Percentiles rank a stretch among this genome's conserved stretches.
These are phyloP conservation scores for Aspergillus cejpii DNA, from an alignment of 2,329 filamentous ascomycete genomes.

Conservation along the genomic window DNA sequence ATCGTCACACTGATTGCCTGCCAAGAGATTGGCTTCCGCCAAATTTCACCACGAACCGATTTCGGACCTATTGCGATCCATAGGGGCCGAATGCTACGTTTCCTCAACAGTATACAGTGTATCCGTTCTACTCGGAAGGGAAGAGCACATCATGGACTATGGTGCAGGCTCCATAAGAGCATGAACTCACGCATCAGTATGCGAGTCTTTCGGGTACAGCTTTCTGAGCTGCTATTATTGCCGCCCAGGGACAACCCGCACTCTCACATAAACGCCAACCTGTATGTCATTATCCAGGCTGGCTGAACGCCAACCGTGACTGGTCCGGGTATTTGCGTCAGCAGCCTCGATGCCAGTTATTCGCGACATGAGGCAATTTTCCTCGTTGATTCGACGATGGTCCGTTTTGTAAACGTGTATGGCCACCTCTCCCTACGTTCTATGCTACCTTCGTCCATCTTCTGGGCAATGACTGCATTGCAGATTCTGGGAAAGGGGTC, in stretches of 20 bases:
- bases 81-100: constrained; percentile 7
- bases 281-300: constrained; percentile 3
- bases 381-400: not conserved
- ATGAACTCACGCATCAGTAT: constrained; percentile 7
- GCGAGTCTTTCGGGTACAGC: constrained; percentile 10
- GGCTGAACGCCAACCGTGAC: constrained; percentile 8
- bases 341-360: not conserved
- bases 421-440: not conserved
- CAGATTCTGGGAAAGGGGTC: not conserved
- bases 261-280: constrained; percentile 6
- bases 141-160: constrained; percentile 6
- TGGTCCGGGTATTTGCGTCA: too few relatives aligned
- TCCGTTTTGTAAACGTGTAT: not conserved
- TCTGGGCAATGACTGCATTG: not conserved
- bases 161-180: constrained; percentile 8
- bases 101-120: constrained; percentile 7
- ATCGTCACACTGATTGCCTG: constrained; percentile 13
- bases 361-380: constrained; percentile 5
- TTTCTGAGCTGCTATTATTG: constrained; percentile 5
- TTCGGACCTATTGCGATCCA: constrained; percentile 5
- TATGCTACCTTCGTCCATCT: not conserved
- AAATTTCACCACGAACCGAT: constrained; percentile 19
- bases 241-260: constrained; percentile 8
- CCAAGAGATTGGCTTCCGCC: constrained; percentile 17
- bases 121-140: constrained; percentile 4